A percentile compares a stretch with the other conserved stretches of the same genome.
Evolutionary conservation across 495 filamentous ascomycete genomes (phyloP).

Genomic region (Platismatia glauca): DNA sequence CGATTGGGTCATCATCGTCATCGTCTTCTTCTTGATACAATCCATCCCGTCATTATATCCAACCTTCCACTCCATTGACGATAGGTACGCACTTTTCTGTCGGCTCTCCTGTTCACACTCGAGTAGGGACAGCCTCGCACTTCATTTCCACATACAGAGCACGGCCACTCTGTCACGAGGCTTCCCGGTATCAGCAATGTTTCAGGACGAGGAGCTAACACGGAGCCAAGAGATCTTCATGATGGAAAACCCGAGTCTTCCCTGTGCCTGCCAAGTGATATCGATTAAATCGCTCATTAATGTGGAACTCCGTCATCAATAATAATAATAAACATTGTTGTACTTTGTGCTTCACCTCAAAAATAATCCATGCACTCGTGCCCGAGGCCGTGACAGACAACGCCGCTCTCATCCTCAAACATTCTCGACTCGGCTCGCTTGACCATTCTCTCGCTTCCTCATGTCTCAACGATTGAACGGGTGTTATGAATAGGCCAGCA

Average conservation of each 20-base stretch:
- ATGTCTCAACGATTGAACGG: background rate
- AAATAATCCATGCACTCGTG: no score
- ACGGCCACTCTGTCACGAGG: background rate
- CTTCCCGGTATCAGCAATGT: background rate
- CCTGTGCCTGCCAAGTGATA: background rate
- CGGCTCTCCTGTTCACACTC: background rate
- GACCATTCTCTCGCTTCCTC: background rate
- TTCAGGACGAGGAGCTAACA: background rate
- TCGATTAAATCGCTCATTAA: background rate
- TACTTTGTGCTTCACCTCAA: no score
- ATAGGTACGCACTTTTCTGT: background rate
- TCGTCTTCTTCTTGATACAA: no score
- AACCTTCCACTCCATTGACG: background rate
- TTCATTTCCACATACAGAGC: background rate
- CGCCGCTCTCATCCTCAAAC: no score
- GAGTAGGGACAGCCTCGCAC: background rate
- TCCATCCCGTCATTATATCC: no score
- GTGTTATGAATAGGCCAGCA: background rate
- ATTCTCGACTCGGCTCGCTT: background rate
- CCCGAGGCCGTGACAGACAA: background rate
- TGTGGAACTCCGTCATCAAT: no score
- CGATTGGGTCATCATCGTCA: no score
- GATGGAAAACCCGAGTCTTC: background rate
- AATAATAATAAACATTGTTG: no score
- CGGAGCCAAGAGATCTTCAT: background rate